Base-by-base conservation (phyloP, 768 basidiomycete species). In the Omphalotus guepiniiformis region DNA sequence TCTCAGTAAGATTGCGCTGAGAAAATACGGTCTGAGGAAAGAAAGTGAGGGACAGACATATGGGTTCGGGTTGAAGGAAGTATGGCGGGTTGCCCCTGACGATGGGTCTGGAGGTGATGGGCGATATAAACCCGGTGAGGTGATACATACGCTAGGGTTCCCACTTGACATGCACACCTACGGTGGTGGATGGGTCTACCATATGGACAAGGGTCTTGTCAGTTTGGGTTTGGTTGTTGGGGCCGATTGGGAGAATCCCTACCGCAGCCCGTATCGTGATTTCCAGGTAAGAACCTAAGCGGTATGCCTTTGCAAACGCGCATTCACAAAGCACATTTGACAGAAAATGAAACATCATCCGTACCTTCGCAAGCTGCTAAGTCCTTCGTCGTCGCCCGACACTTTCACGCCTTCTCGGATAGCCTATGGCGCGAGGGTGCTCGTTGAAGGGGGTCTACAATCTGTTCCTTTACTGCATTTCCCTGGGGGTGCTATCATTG, bases 91-190 rank as follows among this genome's bases (percentile, higher is more conserved):
- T 11, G 81, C 82, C 62, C 54, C 76, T 59, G 35, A 64, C 70
- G 45, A 46, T 53, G 27, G 21, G 32, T 35, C 15, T 4, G 30
- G 35, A 11, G 26, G 5, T 6, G 27, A 39, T 19, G 36, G 35
- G 18, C 30, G 29, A 11, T 54, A 50, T 60, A 46, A 57, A 72
- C 55, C 54, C 25, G 73, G 75, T 2, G 77, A 90, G 58, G 83
- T 96, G n/a, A 77, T 93, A 5, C 96, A 99, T 65, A 93, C 91
- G 6, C 71, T 99, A 57, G 96, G 96, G 5, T 97, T 88, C 89
- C 96, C 96, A 0, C 68, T 99, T 47, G 82, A 88, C 61, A 76
- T 66, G 54, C 66, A 79, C 42, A 93, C 92, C 1, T 89, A 96
- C 59, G 96, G 95, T 2, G 96, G 96, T 1, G 88, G 89, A 6